Evolutionary conservation across 2,329 filamentous ascomycete species (phyloP).

Genomic region (Lasiodiplodia citricola): DNA sequence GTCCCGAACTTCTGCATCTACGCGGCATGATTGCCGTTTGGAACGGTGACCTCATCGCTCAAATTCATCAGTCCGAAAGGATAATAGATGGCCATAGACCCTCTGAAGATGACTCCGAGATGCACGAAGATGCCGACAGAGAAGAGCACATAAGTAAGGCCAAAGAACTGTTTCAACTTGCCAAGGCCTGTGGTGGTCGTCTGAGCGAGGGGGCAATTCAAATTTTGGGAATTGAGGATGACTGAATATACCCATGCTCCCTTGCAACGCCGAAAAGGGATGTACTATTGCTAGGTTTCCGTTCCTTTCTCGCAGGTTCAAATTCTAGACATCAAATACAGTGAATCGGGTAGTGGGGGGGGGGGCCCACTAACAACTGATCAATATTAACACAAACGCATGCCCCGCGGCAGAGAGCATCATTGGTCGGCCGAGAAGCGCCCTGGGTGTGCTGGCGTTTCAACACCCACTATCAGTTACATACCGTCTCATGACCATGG

Average conservation of each 20-base stretch:
- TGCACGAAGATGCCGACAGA: slow-evolving; percentile 30
- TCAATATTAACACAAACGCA: not conserved
- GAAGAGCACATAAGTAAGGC: slow-evolving; percentile 34
- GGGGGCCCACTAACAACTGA: not conserved
- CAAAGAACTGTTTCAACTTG: slow-evolving; percentile 33
- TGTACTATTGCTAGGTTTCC: not conserved
- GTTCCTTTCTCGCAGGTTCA: not conserved
- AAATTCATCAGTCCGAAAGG: slow-evolving; percentile 29
- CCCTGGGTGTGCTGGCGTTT: not conserved
- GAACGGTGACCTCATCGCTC: slow-evolving; percentile 69
- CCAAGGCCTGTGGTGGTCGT: slow-evolving; percentile 33
- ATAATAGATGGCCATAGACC: slow-evolving; percentile 30
- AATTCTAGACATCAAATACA: not conserved
- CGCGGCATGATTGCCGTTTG: slow-evolving; percentile 78
- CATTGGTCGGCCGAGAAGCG: not conserved
- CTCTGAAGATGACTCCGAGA: slow-evolving; percentile 29
- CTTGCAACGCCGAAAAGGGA: not conserved
- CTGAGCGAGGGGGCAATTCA: slow-evolving; percentile 30
- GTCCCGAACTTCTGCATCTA: slow-evolving; percentile 69
- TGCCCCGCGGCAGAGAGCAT: not conserved
- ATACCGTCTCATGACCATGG: not conserved
- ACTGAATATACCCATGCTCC: not conserved
- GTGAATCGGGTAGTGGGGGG: not conserved
- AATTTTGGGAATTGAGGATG: not conserved
- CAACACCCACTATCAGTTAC: not conserved